A percentile compares a stretch with the other conserved stretches of the same genome.
Evolutionary conservation across 139 green algal genomes (phyloP).

Genomic region (Yamagishiella unicocca): DNA sequence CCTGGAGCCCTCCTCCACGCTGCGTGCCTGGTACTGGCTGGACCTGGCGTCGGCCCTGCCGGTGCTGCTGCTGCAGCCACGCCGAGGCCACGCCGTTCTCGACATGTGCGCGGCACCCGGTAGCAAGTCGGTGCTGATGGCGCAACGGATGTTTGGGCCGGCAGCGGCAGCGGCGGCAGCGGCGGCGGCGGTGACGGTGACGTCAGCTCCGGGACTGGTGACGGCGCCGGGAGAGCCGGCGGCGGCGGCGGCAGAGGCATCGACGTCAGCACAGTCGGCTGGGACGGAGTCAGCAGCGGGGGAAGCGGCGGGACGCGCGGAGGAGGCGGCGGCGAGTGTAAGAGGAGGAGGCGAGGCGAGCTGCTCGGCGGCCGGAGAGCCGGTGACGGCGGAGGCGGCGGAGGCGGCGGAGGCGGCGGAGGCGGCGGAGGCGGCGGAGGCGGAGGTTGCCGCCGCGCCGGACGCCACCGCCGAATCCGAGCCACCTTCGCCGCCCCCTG

Average conservation of each 20-base stretch:
- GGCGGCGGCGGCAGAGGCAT: not conserved
- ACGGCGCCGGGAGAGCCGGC: not conserved
- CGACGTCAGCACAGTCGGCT: not conserved
- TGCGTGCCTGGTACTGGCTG: slow-evolving; percentile 73
- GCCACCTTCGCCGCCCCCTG: not conserved
- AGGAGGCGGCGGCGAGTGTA: not conserved
- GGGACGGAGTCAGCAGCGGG: not conserved
- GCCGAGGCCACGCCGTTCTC: slow-evolving; percentile 49
- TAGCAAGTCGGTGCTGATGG: slow-evolving; percentile 70
- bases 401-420: not conserved
- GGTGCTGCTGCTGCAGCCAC: slow-evolving; percentile 62
- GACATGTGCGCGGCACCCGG: slow-evolving; percentile 81
- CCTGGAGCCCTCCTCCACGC: not conserved
- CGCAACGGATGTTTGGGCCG: slow-evolving; percentile 57
- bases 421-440: not conserved
- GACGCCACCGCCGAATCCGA: not conserved
- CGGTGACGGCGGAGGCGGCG: not conserved
- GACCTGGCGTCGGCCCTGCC: slow-evolving; percentile 74
- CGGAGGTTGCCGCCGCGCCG: not conserved
- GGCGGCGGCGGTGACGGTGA: slow-evolving; percentile 11
- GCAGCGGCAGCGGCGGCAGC: not conserved
- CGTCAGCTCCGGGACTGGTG: not conserved
- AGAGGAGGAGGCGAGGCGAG: not conserved
- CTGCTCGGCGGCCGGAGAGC: no score
- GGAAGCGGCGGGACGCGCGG: not conserved